Conservation (phyloP, 2,329 filamentous ascomycete species). For the Monilinia aucupariae region DNA sequence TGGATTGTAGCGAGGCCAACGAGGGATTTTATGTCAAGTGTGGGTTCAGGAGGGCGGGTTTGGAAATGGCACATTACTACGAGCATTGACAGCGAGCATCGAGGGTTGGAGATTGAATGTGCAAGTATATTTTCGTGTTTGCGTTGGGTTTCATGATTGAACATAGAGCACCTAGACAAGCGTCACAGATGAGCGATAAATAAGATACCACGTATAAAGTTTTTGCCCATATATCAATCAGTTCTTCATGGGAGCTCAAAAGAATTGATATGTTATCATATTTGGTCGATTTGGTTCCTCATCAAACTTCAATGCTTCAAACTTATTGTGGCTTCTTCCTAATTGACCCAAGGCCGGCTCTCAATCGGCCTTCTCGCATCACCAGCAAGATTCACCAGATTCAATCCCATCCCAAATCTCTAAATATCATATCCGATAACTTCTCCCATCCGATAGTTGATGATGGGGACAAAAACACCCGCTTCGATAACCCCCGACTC, state of each 20-base stretch:
- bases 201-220: not conserved
- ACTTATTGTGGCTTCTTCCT: conserved; percentile 1
- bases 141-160: not conserved
- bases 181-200: conserved; percentile 4
- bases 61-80: conserved; percentile 97
- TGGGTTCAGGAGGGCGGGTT: conserved; percentile 82
- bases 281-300: not conserved
- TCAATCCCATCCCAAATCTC: conserved; percentile 12
- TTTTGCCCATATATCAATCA: not conserved
- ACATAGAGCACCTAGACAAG: not conserved
- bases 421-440: not conserved
- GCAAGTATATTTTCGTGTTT: not conserved
- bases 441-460: not conserved
- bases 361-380: not conserved
- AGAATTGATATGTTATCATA: not conserved
- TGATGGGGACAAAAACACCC: not conserved
- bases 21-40: conserved; percentile 99
- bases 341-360: not conserved
- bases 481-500: not conserved
- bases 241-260: not conserved
- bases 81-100: conserved; percentile 17
- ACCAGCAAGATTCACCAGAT: not conserved
- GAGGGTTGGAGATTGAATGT: not conserved
- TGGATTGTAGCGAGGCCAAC: conserved; percentile 94
- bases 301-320: not conserved